phyloP scores from a whole-genome alignment of 306 rosid species.

The Cotoneaster glaucophyllus region DNA sequence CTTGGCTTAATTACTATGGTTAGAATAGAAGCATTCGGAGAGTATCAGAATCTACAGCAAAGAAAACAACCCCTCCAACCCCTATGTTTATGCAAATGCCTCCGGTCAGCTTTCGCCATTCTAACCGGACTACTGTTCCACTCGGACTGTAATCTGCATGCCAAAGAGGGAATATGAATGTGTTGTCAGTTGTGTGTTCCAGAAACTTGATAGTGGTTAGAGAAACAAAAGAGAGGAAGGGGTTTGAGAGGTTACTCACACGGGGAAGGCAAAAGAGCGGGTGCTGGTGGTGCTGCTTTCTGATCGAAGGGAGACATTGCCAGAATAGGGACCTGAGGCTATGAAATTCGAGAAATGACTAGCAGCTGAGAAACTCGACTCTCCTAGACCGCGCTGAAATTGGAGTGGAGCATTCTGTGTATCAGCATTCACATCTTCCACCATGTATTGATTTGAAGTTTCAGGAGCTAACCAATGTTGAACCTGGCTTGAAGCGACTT shows the following conservation, averaged over 20 bases:
- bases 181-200: background rate
- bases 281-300: slow-evolving; percentile 98
- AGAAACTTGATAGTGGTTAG: background rate
- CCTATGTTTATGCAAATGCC: slow-evolving; percentile 38
- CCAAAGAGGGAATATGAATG: background rate
- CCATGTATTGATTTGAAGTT: slow-evolving; percentile 8
- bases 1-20: slow-evolving; percentile 29
- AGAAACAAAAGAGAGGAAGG: background rate
- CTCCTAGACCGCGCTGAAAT: slow-evolving; percentile 29
- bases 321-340: slow-evolving; percentile 69
- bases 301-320: slow-evolving; percentile 81
- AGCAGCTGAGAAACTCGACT: slow-evolving; percentile 49
- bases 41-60: slow-evolving; percentile 83
- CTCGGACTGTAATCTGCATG: slow-evolving; percentile 69
- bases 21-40: slow-evolving; percentile 7
- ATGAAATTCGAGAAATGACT: slow-evolving; percentile 39
- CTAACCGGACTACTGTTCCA: slow-evolving; percentile 84
- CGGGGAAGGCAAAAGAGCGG: slow-evolving; percentile 87
- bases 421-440: slow-evolving; percentile 12
- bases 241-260: slow-evolving; percentile 28
- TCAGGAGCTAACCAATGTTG: background rate
- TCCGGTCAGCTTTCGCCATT: slow-evolving; percentile 74
- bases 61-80: slow-evolving; percentile 63
- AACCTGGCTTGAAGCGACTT: background rate
- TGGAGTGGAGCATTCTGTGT: slow-evolving; percentile 22